A percentile compares a stretch with the other conserved stretches of the same genome.
Evolutionary conservation across 768 basidiomycete genomes (phyloP).

Genomic region (Rossbeevera mucosa): DNA sequence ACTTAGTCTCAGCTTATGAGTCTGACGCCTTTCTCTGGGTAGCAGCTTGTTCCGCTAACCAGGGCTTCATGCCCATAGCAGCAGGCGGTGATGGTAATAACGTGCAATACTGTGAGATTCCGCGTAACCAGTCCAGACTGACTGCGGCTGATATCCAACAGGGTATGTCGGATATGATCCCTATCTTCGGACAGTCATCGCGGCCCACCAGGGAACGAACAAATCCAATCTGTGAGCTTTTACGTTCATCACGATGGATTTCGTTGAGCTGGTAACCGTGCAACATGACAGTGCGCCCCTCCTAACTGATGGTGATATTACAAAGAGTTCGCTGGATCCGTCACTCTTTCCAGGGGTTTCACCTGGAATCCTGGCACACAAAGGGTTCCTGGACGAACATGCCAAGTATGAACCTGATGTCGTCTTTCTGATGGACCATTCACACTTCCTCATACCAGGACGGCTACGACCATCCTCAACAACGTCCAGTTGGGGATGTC

Average conservation of each 20-base stretch:
- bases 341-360: slow-evolving; percentile 45
- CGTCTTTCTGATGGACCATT: background rate
- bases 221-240: slow-evolving; percentile 33
- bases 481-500: slow-evolving; percentile 40
- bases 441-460: slow-evolving; percentile 34
- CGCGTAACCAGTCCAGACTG: background rate
- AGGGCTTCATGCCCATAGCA: slow-evolving; percentile 40
- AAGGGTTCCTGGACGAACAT: slow-evolving; percentile 44
- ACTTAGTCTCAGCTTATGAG: background rate
- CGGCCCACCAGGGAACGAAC: slow-evolving; percentile 33
- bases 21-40: background rate
- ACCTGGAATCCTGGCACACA: slow-evolving; percentile 38
- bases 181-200: slow-evolving; percentile 28
- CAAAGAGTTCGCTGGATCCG: slow-evolving; percentile 29
- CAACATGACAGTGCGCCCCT: slow-evolving; percentile 27
- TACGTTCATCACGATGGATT: slow-evolving; percentile 5
- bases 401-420: slow-evolving; percentile 31
- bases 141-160: background rate
- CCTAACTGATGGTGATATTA: slow-evolving; percentile 38
- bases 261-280: slow-evolving; percentile 5
- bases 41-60: slow-evolving; percentile 41
- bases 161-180: slow-evolving; percentile 40
- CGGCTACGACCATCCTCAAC: slow-evolving; percentile 36
- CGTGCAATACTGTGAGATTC: slow-evolving; percentile 37
- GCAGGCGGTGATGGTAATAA: slow-evolving; percentile 41